Conservation (phyloP, 805 yeast genomes). For the Candida maris region DNA sequence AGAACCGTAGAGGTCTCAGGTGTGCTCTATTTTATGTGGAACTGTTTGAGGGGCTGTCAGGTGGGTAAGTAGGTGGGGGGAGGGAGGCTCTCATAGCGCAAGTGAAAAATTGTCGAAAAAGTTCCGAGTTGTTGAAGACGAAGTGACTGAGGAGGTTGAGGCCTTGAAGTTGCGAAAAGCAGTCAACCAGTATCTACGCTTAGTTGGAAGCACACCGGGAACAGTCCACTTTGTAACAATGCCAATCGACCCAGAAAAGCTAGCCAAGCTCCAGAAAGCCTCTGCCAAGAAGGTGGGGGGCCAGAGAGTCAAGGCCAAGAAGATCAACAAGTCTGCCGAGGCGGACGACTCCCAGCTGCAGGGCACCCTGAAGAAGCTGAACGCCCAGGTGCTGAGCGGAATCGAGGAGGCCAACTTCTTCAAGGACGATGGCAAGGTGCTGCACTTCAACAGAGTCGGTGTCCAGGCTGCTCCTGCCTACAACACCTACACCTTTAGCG, state of each 20-base stretch:
- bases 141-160: neutral
- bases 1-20: too few species aligned
- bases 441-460: constrained; percentile 95
- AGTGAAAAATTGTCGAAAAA: constrained; percentile 1
- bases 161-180: neutral
- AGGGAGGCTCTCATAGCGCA: neutral
- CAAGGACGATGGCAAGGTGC: constrained; percentile 92
- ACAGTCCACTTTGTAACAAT: too few species aligned
- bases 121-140: neutral
- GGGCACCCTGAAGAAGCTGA: constrained; percentile 81
- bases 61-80: too few species aligned
- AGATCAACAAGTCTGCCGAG: constrained; percentile 59
- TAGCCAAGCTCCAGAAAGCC: constrained; percentile 86
- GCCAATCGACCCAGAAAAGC: constrained; percentile 93
- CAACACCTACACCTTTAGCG: constrained; percentile 93
- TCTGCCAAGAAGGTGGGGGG: constrained; percentile 78
- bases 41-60: too few species aligned
- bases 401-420: constrained; percentile 97
- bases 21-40: too few species aligned
- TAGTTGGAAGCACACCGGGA: too few species aligned
- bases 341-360: constrained; percentile 90
- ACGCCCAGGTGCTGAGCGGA: constrained; percentile 83
- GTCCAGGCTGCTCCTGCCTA: constrained; percentile 88
- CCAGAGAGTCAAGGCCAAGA: constrained; percentile 91
- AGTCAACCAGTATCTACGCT: too few species aligned